Conservation (phyloP, 2,329 filamentous ascomycete genomes). For the Diaporthe ampelina region DNA sequence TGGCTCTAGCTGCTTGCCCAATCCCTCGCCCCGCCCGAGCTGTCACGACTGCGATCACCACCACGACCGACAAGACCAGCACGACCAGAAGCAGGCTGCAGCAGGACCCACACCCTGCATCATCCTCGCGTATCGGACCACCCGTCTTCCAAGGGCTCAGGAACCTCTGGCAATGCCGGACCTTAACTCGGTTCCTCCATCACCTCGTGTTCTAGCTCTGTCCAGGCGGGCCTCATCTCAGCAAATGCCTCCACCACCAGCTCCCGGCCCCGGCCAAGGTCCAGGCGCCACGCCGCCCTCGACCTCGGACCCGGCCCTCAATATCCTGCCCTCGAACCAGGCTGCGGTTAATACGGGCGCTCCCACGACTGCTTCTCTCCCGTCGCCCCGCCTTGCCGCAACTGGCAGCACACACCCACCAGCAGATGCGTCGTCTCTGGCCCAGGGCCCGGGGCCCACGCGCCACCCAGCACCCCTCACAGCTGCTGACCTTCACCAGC, state of each 20-base stretch:
- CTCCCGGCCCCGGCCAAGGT: slow-evolving; percentile 51
- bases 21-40: slow-evolving; percentile 16
- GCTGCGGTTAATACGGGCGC: slow-evolving; percentile 59
- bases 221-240: slow-evolving; percentile 60
- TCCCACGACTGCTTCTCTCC: slow-evolving; percentile 50
- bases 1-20: not conserved
- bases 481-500: slow-evolving; percentile 86
- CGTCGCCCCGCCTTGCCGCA: slow-evolving; percentile 52
- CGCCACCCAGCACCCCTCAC: slow-evolving; percentile 91
- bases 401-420: slow-evolving; percentile 45
- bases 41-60: slow-evolving; percentile 12
- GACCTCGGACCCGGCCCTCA: slow-evolving; percentile 57
- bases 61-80: not conserved
- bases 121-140: slow-evolving; percentile 25
- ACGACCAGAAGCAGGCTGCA: slow-evolving; percentile 23
- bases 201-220: slow-evolving; percentile 59
- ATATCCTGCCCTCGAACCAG: slow-evolving; percentile 72
- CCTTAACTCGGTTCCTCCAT: slow-evolving; percentile 68
- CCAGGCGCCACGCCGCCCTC: slow-evolving; percentile 45
- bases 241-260: slow-evolving; percentile 58
- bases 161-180: slow-evolving; percentile 61
- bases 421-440: slow-evolving; percentile 62
- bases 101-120: slow-evolving; percentile 37
- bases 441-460: slow-evolving; percentile 76
- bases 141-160: slow-evolving; percentile 12